These are phyloP conservation scores for Escovopsis sp. DNA, from an alignment of 2,329 filamentous ascomycete genomes.

Conservation along the genomic window DNA sequence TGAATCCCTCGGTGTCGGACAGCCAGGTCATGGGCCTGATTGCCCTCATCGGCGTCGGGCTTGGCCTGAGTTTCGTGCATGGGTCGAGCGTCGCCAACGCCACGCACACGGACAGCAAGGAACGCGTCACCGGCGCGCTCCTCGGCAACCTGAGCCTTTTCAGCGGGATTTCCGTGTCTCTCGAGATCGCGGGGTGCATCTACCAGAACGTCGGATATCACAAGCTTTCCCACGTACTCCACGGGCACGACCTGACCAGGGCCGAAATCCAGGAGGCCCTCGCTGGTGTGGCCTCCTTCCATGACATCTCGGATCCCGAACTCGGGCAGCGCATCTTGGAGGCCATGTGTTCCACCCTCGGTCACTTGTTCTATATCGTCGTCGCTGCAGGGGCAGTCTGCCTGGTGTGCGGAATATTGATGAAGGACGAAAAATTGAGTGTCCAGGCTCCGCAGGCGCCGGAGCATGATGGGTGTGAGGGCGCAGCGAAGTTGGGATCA, in stretches of 20 bases:
- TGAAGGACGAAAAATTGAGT: constrained; percentile 15
- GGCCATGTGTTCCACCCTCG: constrained; percentile 13
- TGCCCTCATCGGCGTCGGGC: constrained; percentile 16
- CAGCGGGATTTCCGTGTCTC: constrained; percentile 12
- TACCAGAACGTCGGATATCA: constrained; percentile 18
- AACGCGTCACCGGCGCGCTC: constrained; percentile 14
- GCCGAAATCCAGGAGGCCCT: constrained; percentile 14
- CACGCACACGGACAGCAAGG: constrained; percentile 7
- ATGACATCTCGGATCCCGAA: constrained; percentile 8
- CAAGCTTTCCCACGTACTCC: constrained; percentile 9
- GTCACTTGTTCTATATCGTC: constrained; percentile 12
- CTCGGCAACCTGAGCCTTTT: constrained; percentile 21
- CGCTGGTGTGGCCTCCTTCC: constrained; percentile 12
- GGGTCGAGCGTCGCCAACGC: constrained; percentile 11
- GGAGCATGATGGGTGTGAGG: no score
- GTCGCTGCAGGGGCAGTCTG: constrained; percentile 12
- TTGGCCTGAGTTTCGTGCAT: constrained; percentile 16
- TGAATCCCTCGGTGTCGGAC: constrained; percentile 11
- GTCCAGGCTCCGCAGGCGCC: no score
- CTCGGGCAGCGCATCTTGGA: constrained; percentile 8
- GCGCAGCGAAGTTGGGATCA: no score
- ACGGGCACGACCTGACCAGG: constrained; percentile 6
- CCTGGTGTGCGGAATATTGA: constrained; percentile 12
- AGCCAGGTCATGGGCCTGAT: constrained; percentile 16
- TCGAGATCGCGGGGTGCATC: constrained; percentile 14